phyloP scores from a whole-genome alignment of 192 early-diverging fungal genomes.

The Oehlia diaphana region DNA sequence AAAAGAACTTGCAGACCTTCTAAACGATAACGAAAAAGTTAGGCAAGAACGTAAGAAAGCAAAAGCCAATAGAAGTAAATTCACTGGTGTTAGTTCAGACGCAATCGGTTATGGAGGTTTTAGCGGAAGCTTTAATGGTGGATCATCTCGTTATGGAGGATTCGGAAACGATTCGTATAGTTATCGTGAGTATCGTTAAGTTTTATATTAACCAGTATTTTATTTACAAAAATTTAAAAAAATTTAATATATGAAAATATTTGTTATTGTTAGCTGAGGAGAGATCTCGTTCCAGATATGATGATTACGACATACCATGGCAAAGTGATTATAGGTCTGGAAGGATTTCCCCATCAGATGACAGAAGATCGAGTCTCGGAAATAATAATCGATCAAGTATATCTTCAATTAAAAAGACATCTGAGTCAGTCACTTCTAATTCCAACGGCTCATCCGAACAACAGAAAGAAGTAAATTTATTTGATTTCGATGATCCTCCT shows the following conservation, averaged over 20 bases:
- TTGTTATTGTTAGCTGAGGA: constrained; percentile 7
- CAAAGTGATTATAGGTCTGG: background rate
- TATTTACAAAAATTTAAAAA: background rate
- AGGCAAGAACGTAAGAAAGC: constrained; percentile 88
- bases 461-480: constrained; percentile 57
- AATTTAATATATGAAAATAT: background rate
- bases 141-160: constrained; percentile 55
- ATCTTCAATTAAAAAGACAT: constrained; percentile 36
- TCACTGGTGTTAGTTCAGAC: constrained; percentile 71
- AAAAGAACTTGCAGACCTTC: constrained; percentile 84
- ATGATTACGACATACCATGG: constrained; percentile 21
- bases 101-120: constrained; percentile 36
- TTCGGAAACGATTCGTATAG: constrained; percentile 61
- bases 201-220: background rate
- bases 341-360: background rate
- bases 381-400: background rate
- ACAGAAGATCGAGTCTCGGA: constrained; percentile 6
- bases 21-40: constrained; percentile 76
- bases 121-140: constrained; percentile 33
- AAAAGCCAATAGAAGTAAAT: constrained; percentile 87
- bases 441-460: constrained; percentile 25
- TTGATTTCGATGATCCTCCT: constrained; percentile 65
- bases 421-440: constrained; percentile 33
- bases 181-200: constrained; percentile 28
- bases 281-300: constrained; percentile 25